Percentiles rank a stretch among this genome's conserved stretches.
phyloP scores from a whole-genome alignment of 1,284 basidiomycete species.

The Ceratobasidium sp. region DNA sequence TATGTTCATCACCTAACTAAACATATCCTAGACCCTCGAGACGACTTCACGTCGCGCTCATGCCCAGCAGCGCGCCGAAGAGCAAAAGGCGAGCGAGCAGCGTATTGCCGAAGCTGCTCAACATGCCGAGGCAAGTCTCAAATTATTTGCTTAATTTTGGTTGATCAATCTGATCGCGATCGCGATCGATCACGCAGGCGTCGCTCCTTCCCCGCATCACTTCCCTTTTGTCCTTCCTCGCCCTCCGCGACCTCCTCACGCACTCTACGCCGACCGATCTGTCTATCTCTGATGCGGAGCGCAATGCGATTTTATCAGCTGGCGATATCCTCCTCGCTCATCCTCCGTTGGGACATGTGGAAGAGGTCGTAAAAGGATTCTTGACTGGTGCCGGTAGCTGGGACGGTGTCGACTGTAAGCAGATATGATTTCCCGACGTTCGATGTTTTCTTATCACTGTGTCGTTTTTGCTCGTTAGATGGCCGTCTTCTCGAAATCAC shows the following conservation, averaged over 20 bases:
- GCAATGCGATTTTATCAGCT: constrained; percentile 63
- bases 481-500: constrained; percentile 41
- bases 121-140: constrained; percentile 68
- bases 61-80: constrained; percentile 60
- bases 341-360: constrained; percentile 51
- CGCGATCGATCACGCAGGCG: constrained; percentile 53
- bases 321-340: constrained; percentile 65
- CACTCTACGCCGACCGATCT: constrained; percentile 52
- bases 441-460: constrained; percentile 4
- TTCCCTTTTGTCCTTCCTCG: constrained; percentile 71
- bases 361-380: constrained; percentile 66
- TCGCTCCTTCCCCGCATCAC: constrained; percentile 57
- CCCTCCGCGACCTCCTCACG: constrained; percentile 67
- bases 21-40: constrained; percentile 6
- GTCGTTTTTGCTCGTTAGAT: constrained; percentile 7
- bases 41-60: constrained; percentile 46
- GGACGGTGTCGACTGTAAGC: constrained; percentile 44
- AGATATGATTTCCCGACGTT: background rate
- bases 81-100: constrained; percentile 59
- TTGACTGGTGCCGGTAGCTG: constrained; percentile 56
- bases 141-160: constrained; percentile 19
- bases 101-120: constrained; percentile 67
- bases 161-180: background rate
- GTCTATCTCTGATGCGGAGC: constrained; percentile 62
- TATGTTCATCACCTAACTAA: constrained; percentile 54